Evolutionary conservation across 2,329 filamentous ascomycete species (phyloP), one percentile per base, ranked within the genome.

Genomic region (Colletotrichum tropicicola): DNA sequence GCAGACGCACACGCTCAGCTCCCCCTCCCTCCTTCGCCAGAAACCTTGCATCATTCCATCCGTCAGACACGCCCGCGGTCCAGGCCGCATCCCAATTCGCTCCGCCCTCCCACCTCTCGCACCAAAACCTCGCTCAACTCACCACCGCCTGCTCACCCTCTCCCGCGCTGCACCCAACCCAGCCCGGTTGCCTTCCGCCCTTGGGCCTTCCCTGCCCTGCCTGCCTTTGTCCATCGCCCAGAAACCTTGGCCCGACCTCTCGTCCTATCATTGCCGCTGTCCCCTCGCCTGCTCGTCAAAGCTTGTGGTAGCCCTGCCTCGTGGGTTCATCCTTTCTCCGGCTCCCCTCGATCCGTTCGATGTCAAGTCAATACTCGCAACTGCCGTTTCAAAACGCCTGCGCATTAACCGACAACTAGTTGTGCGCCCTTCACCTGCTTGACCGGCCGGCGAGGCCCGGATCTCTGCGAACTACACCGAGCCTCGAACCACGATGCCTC

Each of bases 271-370:
- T 61, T 61, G 49, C 37, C 44, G 57, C 49, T 61, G 44, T 30
- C 49, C 44, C 35, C 27, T 48, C 59, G 39, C 28, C 30, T 32
- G 37, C 44, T 58, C 35, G 28, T 13, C 37, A 47, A 51, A 59
- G 27, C 43, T 63, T 58, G 35, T 45, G 44, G 45, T 39, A 25
- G 30, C 45, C 59, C 54, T 52, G 47, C 45, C 57, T 65, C 35
- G 57, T 65, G 61, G 57, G 61, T 65, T 65, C 57, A 65, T 65
- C 61, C 57, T 65, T 65, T 65, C 61, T 65, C 57, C 61, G 57
- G 61, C 61, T 49, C 37, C 61, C 19, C 44, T 61, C 44, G 44
- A 61, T 65, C 61, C 57, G 49, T 61, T 65, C 61, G 49, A 65
- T 65, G 61, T 65, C 57, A 65, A 56, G 49, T 54, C 61, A 61